Evolutionary conservation across 106 monocot species (phyloP).

Genomic region (Amphibolis antarctica): DNA sequence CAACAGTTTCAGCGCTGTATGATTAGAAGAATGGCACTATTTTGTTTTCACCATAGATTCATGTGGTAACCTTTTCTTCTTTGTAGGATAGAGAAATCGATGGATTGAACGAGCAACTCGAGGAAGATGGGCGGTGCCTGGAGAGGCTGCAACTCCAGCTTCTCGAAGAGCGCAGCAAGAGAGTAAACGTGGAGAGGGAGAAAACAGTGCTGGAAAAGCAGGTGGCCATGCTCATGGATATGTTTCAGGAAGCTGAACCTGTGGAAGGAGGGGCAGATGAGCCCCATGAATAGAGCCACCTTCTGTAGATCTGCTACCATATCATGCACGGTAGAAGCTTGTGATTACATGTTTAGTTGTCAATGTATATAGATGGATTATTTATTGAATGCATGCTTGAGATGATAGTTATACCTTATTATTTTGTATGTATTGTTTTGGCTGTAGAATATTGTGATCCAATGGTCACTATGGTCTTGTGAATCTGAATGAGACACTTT

Average conservation of each 20-base stretch:
- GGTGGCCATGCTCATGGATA: constrained; percentile 69
- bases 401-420: no score
- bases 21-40: not conserved
- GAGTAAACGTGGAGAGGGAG: constrained; percentile 61
- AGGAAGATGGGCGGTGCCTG: constrained; percentile 61
- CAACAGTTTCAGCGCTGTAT: no score
- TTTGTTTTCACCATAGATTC: not conserved
- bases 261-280: constrained; percentile 26
- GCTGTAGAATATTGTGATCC: no score
- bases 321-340: no score
- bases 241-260: constrained; percentile 49
- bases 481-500: no score
- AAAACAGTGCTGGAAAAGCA: constrained; percentile 62
- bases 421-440: no score
- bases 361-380: no score
- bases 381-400: no score
- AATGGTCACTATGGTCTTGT: no score
- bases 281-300: not conserved
- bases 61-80: not conserved
- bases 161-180: constrained; percentile 61
- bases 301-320: no score
- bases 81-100: constrained; percentile 77
- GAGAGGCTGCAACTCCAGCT: constrained; percentile 83
- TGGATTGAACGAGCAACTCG: constrained; percentile 83
- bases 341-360: no score